Percentiles rank a stretch among this genome's conserved stretches.
Conservation (phyloP, 78 protist species). For the Creolimax fragrantissima region DNA sequence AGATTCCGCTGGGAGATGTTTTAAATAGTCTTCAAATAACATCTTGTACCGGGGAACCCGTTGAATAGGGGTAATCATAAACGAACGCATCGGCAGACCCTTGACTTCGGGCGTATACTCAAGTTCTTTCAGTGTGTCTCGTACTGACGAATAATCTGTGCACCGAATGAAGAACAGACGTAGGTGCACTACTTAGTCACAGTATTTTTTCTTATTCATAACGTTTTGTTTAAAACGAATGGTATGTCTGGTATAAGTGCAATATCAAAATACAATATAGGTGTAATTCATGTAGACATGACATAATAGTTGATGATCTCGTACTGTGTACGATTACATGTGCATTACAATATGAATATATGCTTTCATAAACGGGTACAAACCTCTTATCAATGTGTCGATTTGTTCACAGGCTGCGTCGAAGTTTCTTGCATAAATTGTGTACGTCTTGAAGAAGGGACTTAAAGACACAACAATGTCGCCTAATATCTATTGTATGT, state of each 20-base stretch:
- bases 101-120: not conserved
- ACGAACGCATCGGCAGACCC: not conserved
- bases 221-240: too few species aligned
- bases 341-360: too few species aligned
- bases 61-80: constrained; percentile 9
- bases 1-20: not conserved
- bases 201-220: too few species aligned
- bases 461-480: not conserved
- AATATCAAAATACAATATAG: too few species aligned
- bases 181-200: too few species aligned
- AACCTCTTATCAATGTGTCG: not conserved
- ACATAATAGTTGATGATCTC: too few species aligned
- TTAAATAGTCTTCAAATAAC: constrained; percentile 5
- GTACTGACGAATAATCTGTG: not conserved
- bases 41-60: not conserved
- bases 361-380: too few species aligned
- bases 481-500: not conserved
- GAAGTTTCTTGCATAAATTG: not conserved
- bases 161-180: not conserved
- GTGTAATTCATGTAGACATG: too few species aligned
- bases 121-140: not conserved
- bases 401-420: not conserved
- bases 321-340: too few species aligned
- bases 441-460: not conserved
- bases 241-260: too few species aligned